These are phyloP conservation scores for Gossypium turneri DNA, from an alignment of 345 rosid species.

Conservation along the genomic window DNA sequence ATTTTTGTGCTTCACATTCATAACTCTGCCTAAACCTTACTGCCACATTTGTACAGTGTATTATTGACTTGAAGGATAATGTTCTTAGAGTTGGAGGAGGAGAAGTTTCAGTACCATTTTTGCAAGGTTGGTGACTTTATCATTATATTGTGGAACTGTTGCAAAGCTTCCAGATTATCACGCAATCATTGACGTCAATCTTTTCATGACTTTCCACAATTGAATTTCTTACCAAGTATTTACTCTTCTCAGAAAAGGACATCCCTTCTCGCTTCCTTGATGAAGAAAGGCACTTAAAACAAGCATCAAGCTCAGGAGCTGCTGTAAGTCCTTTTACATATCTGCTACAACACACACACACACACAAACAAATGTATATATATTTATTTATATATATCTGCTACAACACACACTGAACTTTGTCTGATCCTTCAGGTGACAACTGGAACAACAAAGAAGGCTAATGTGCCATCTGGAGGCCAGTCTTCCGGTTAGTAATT, in stretches of 20 bases:
- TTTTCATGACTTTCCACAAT: not conserved
- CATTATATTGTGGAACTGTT: not conserved
- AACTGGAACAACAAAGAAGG: conserved; percentile 39
- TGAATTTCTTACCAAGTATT: conserved; percentile 4
- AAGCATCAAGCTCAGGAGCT: conserved; percentile 83
- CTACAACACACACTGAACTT: not conserved
- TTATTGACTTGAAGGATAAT: conserved; percentile 82
- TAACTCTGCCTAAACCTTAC: not conserved
- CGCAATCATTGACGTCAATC: conserved; percentile 15
- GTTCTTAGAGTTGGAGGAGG: conserved; percentile 95
- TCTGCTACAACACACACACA: not conserved
- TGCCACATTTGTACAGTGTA: conserved; percentile 53
- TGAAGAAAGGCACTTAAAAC: conserved; percentile 63
- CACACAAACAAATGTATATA: no score
- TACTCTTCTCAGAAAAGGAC: conserved; percentile 70
- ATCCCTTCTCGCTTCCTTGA: conserved; percentile 76
- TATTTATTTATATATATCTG: not conserved
- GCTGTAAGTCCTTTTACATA: conserved; percentile 36
- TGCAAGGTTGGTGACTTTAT: conserved; percentile 57
- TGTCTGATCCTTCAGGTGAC: conserved; percentile 30
- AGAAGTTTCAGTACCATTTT: conserved; percentile 93
- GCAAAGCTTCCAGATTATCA: not conserved
- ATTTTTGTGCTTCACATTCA: conserved; percentile 5
- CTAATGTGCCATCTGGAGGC: conserved; percentile 32
- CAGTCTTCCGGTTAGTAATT: conserved; percentile 59